phyloP scores from a whole-genome alignment of 2,329 filamentous ascomycete genomes.

The Aspergillus versicolor region DNA sequence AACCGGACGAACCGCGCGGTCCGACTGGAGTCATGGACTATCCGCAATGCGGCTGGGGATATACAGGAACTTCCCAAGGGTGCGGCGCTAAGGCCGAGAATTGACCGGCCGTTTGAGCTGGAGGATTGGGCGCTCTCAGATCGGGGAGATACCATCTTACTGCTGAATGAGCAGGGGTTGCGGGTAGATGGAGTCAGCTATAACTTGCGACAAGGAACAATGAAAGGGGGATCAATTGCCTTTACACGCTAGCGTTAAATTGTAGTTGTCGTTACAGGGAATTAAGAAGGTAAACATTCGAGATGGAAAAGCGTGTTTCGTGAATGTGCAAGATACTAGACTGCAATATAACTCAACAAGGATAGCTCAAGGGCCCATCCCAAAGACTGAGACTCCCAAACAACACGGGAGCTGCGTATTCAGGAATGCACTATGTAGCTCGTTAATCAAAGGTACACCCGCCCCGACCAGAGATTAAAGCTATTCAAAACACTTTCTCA shows the following conservation, averaged over 20 bases:
- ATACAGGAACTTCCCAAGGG: neutral
- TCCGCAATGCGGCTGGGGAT: neutral
- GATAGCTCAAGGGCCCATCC: too few relatives aligned
- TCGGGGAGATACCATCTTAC: constrained; percentile 4
- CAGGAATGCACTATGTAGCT: too few relatives aligned
- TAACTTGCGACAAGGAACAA: neutral
- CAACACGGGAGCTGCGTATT: too few relatives aligned
- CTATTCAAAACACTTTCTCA: too few relatives aligned
- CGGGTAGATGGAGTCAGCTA: constrained; percentile 10
- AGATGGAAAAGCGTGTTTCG: neutral
- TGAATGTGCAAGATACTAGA: too few relatives aligned
- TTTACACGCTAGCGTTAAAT: neutral
- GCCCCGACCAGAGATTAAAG: too few relatives aligned
- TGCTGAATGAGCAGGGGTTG: constrained; percentile 2
- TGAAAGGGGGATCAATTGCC: neutral
- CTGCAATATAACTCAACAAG: too few relatives aligned
- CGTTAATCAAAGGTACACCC: too few relatives aligned
- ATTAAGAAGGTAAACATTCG: neutral
- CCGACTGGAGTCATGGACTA: neutral
- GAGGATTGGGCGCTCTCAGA: constrained; percentile 1
- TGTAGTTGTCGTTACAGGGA: neutral
- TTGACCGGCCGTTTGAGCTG: neutral
- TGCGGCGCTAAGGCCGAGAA: neutral
- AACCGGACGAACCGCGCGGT: constrained; percentile 1
- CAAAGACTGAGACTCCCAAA: too few relatives aligned